Evolutionary conservation across 352 stramenopile genomes (phyloP).

Genomic region (Globisporangium orthogonon): DNA sequence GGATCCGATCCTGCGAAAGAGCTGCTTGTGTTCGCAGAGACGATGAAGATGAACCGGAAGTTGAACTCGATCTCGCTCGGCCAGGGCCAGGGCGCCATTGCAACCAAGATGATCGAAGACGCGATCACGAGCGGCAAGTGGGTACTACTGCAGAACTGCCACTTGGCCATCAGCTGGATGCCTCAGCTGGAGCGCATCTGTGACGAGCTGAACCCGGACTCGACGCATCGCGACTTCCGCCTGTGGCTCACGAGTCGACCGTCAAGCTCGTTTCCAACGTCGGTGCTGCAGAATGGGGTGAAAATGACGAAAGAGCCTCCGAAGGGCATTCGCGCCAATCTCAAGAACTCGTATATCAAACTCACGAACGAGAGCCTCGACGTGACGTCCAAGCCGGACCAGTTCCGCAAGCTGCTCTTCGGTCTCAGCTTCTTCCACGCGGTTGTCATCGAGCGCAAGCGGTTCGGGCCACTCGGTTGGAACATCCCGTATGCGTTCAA

Average conservation of each 20-base stretch:
- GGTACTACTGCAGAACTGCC: constrained; percentile 91
- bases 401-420: constrained; percentile 71
- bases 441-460: constrained; percentile 75
- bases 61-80: constrained; percentile 88
- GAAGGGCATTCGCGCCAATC: constrained; percentile 85
- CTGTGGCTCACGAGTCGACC: constrained; percentile 87
- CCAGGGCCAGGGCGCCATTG: constrained; percentile 85
- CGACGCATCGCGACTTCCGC: constrained; percentile 90
- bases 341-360: constrained; percentile 89
- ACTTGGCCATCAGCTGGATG: constrained; percentile 92
- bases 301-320: constrained; percentile 94
- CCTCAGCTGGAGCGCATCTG: constrained; percentile 88
- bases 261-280: constrained; percentile 71
- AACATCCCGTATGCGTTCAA: constrained; percentile 93
- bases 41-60: constrained; percentile 79
- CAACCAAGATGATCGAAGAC: constrained; percentile 86
- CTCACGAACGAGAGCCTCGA: constrained; percentile 67
- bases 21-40: constrained; percentile 79
- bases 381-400: constrained; percentile 13
- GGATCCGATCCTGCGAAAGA: constrained; percentile 88
- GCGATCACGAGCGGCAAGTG: constrained; percentile 86
- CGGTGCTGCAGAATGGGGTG: constrained; percentile 88
- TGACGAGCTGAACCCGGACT: constrained; percentile 81
- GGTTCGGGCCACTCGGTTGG: constrained; percentile 86
- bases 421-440: constrained; percentile 46